Evolutionary conservation across 257 asterid species (phyloP).

Genomic region (Petunia secreta): DNA sequence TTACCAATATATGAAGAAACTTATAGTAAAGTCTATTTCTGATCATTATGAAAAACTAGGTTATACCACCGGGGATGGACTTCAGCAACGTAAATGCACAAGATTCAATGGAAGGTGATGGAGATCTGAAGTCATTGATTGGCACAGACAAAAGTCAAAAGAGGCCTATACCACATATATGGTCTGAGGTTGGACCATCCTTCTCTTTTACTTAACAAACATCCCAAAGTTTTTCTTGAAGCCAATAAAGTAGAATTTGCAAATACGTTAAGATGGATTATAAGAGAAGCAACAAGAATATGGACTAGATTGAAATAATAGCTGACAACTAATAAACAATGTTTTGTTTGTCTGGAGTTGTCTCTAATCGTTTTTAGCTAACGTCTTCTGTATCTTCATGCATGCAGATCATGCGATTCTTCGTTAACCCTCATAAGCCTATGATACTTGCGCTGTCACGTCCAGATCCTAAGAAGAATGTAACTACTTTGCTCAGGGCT

Average conservation of each 20-base stretch:
- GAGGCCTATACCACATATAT: conserved; percentile 58
- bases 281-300: conserved; percentile 16
- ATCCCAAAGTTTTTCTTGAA: conserved; percentile 7
- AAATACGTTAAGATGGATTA: not conserved
- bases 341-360: not conserved
- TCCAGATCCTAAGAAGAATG: conserved; percentile 73
- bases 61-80: conserved; percentile 78
- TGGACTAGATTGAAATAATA: conserved; percentile 5
- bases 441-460: conserved; percentile 75
- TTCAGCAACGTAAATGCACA: conserved; percentile 53
- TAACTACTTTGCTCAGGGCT: conserved; percentile 68
- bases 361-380: conserved; percentile 21
- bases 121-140: conserved; percentile 60
- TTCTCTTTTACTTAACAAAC: conserved; percentile 8
- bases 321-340: not conserved
- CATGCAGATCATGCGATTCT: conserved; percentile 66
- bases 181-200: conserved; percentile 62
- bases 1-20: not conserved
- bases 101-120: conserved; percentile 48
- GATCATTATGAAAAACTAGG: conserved; percentile 42
- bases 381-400: conserved; percentile 25
- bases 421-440: conserved; percentile 73
- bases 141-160: conserved; percentile 49
- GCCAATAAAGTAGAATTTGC: not conserved
- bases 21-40: not conserved